A percentile compares a stretch with the other conserved stretches of the same genome.
phyloP scores from a whole-genome alignment of 129 eudicot species.

The Lactuca saligna region DNA sequence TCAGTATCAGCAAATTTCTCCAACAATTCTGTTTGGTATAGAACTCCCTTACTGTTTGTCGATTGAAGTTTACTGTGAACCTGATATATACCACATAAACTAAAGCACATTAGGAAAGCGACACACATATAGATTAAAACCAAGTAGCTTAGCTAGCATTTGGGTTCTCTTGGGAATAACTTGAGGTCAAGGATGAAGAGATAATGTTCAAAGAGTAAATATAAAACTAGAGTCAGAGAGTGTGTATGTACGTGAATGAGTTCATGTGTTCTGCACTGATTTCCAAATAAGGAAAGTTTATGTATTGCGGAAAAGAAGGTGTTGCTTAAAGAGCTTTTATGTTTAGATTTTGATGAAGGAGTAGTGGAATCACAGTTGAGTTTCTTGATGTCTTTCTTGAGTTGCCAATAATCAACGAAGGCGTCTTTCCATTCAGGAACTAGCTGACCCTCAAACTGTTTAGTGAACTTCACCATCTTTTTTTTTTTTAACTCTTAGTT shows the following conservation, averaged over 20 bases:
- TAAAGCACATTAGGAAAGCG: slow-evolving; percentile 23
- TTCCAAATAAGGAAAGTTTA: slow-evolving; percentile 54
- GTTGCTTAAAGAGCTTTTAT: slow-evolving; percentile 35
- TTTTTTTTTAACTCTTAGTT: not conserved
- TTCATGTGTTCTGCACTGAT: slow-evolving; percentile 42
- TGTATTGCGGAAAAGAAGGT: slow-evolving; percentile 50
- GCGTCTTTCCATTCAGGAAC: slow-evolving; percentile 98
- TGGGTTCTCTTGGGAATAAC: no score
- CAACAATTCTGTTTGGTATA: slow-evolving; percentile 81
- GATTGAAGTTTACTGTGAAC: slow-evolving; percentile 76
- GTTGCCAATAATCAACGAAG: slow-evolving; percentile 78
- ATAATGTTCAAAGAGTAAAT: not conserved
- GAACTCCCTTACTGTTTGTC: slow-evolving; percentile 53
- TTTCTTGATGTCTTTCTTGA: slow-evolving; percentile 82
- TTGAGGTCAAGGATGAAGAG: slow-evolving; percentile 6
- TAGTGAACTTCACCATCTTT: slow-evolving; percentile 82
- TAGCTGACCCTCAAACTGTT: slow-evolving; percentile 85
- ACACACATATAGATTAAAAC: not conserved
- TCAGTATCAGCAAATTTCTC: slow-evolving; percentile 74
- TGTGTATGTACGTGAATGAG: slow-evolving; percentile 64
- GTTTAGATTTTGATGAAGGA: slow-evolving; percentile 29
- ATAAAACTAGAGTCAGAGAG: slow-evolving; percentile 20
- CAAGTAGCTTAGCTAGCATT: not conserved
- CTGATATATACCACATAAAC: slow-evolving; percentile 37
- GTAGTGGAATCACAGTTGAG: slow-evolving; percentile 42